A percentile compares a stretch with the other conserved stretches of the same genome.
Evolutionary conservation across 140 eudicot genomes (phyloP).

Genomic region (Erigeron philadelphicus): DNA sequence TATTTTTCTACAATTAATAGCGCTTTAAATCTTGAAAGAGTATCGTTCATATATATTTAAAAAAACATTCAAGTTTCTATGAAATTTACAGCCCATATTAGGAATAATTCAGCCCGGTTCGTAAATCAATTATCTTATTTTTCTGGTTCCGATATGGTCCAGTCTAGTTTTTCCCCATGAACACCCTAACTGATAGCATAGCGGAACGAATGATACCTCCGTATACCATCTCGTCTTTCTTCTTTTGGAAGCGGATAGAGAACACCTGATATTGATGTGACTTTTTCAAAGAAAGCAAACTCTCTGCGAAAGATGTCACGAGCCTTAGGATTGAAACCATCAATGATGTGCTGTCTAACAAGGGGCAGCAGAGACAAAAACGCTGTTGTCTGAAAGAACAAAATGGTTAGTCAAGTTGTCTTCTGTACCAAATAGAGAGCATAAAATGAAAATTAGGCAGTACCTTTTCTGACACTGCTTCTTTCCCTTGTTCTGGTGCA

Average conservation of each 20-base stretch:
- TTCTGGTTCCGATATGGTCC: background rate
- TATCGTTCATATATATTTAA: too few species aligned
- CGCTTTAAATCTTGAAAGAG: background rate
- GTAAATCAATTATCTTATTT: background rate
- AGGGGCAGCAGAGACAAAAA: conserved; percentile 68
- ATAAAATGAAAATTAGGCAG: conserved; percentile 3
- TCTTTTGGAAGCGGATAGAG: conserved; percentile 92
- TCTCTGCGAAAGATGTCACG: conserved; percentile 75
- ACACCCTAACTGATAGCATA: background rate
- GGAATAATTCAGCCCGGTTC: background rate
- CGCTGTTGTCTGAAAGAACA: conserved; percentile 47
- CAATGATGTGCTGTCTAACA: conserved; percentile 72
- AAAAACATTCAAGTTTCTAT: background rate
- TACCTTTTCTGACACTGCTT: conserved; percentile 67
- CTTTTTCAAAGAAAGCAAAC: conserved; percentile 95
- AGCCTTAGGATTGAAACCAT: conserved; percentile 73
- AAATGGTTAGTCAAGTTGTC: conserved; percentile 2
- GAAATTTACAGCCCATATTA: background rate
- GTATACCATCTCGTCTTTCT: conserved; percentile 87
- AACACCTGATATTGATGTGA: conserved; percentile 90
- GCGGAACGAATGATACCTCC: conserved; percentile 46
- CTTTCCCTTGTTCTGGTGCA: conserved; percentile 81
- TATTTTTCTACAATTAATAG: background rate
- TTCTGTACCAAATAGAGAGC: background rate
- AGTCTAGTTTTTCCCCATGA: background rate